These are phyloP conservation scores for Mycena kentingensis DNA, from an alignment of 768 basidiomycete genomes.

Conservation along the genomic window DNA sequence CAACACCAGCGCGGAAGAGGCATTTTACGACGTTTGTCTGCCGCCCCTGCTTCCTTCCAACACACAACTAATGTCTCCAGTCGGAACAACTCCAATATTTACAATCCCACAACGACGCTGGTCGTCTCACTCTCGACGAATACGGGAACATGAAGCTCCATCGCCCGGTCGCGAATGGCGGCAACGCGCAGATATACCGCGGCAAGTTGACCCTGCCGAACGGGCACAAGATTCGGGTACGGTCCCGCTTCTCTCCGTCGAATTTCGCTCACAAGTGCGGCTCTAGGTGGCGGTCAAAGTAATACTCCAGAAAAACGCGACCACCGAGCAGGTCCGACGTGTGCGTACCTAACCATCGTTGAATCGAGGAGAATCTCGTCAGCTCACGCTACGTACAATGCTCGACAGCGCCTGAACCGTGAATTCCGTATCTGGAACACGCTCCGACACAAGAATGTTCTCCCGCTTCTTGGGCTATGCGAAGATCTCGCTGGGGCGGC, in stretches of 20 bases:
- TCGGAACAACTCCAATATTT: no score
- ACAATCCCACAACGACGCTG: no score
- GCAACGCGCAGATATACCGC: slow-evolving; percentile 12
- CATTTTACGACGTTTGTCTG: no score
- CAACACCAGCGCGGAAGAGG: no score
- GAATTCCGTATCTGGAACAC: slow-evolving; percentile 11
- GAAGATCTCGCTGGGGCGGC: slow-evolving; percentile 6
- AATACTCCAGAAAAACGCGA: background rate
- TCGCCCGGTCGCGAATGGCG: slow-evolving; percentile 10
- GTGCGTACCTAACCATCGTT: no score
- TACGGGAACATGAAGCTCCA: no score
- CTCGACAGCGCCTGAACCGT: slow-evolving; percentile 8
- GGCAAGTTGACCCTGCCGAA: slow-evolving; percentile 9
- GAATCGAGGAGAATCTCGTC: no score
- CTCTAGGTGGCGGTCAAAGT: slow-evolving; percentile 13
- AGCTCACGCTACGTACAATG: no score
- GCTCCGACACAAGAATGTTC: slow-evolving; percentile 9
- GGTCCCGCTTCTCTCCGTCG: background rate
- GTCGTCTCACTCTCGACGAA: no score
- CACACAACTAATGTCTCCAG: no score
- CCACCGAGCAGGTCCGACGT: background rate
- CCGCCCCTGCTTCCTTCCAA: no score
- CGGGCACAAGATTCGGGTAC: slow-evolving; percentile 8
- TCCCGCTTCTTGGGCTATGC: slow-evolving; percentile 18
- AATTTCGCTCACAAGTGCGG: background rate